Base-by-base conservation (phyloP, 1,284 basidiomycete species). In the Erythrobasidium hasegawianum region DNA sequence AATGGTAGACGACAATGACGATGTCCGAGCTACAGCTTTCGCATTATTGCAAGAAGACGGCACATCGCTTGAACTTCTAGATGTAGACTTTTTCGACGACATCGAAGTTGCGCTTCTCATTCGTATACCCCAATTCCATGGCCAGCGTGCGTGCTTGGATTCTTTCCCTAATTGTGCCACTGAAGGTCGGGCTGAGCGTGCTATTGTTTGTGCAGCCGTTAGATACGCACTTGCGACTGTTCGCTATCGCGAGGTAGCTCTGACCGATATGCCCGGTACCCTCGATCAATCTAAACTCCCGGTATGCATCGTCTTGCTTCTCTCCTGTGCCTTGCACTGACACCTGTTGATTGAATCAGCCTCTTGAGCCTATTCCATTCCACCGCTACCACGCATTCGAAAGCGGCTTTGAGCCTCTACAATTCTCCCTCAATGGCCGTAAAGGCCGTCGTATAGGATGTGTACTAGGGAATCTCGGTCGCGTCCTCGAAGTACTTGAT, bases 81-180 rank as follows among this genome's bases (percentile, higher is more conserved):
- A 64, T 33, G 53, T 64, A 26, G 56, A 64, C 20, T 68, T 68
- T 41, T 68, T 68, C 27, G 67, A 68, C 24, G 67, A 68, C 29
- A 40, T 38, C 13, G 67, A 68, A 22, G 54, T 68, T 20, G 61
- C 57, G 1, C 14, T 68, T 20, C 56, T 68, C 2, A 29, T 57
- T 2, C 67, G 61, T 13, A 38, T 50, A 10, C 59, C 24, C 11
- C 33, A 33, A 33, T 5, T 11, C 11, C 33, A 33, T 5, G 33
- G 59, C 1, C 13, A 43, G 38, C 38, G 33, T 43, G 2, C 13
- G 27, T n/a, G n/a, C n/a, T n/a, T n/a, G n/a, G n/a, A n/a, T n/a
- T n/a, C n/a, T n/a, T n/a, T n/a, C n/a, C n/a, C n/a, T n/a, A n/a
- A n/a, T n/a, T n/a, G n/a, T n/a, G n/a, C n/a, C n/a, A n/a, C n/a